phyloP scores from a whole-genome alignment of 768 basidiomycete genomes.

The Boletus vinaceobasis region DNA sequence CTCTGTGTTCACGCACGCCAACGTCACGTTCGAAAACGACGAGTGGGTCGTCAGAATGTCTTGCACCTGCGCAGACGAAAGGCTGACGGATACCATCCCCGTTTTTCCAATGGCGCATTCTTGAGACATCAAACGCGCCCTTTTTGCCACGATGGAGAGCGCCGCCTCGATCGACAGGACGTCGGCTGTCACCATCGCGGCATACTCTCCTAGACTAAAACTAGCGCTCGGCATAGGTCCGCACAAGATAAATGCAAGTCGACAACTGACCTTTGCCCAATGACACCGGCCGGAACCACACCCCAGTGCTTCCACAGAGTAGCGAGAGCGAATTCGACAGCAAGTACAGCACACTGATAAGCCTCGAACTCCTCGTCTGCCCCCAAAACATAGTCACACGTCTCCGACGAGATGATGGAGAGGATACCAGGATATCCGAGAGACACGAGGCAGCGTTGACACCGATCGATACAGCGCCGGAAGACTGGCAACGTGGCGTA shows the following conservation, averaged over 20 bases:
- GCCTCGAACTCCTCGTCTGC: conserved; percentile 41
- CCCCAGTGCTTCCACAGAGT: conserved; percentile 71
- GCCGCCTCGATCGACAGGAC: conserved; percentile 57
- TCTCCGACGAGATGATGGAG: conserved; percentile 36
- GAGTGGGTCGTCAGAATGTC: conserved; percentile 33
- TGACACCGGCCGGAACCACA: conserved; percentile 52
- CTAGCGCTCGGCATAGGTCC: background rate
- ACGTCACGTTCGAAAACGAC: conserved; percentile 37
- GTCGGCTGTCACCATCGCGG: conserved; percentile 61
- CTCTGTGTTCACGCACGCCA: conserved; percentile 64
- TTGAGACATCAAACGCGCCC: conserved; percentile 54
- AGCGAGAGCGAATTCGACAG: conserved; percentile 61
- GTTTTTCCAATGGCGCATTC: conserved; percentile 44
- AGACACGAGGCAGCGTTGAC: conserved; percentile 46
- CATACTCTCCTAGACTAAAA: conserved; percentile 70
- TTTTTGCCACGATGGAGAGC: conserved; percentile 52
- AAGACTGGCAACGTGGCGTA: conserved; percentile 52
- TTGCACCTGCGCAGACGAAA: conserved; percentile 34
- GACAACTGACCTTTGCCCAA: conserved; percentile 64
- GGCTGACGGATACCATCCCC: conserved; percentile 61
- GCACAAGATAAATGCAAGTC: background rate
- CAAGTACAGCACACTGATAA: conserved; percentile 54
- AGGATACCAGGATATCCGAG: conserved; percentile 52
- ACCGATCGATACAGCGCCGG: conserved; percentile 51
- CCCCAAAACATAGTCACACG: conserved; percentile 18